Evolutionary conservation across 2,329 filamentous ascomycete genomes (phyloP).

Genomic region (Xylariaceae sp.): DNA sequence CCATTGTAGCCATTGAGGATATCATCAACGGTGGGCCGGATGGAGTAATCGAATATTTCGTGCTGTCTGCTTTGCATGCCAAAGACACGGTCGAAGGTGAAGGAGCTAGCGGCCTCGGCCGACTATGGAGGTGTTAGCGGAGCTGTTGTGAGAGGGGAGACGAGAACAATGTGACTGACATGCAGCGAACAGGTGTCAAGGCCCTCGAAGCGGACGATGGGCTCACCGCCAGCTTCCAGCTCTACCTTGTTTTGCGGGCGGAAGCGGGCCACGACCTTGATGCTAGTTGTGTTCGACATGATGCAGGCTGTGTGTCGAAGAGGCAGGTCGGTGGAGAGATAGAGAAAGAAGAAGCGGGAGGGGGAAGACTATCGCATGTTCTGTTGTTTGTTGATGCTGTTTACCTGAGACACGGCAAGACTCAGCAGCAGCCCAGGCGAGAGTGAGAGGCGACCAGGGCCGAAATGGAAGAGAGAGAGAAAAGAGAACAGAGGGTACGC

Average conservation of each 20-base stretch:
- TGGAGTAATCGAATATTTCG: conserved; percentile 98
- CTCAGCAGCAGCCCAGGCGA: too few species aligned
- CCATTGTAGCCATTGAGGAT: conserved; percentile 99
- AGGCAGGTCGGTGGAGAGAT: conserved; percentile 23
- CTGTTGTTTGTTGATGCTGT: too few species aligned
- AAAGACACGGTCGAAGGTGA: conserved; percentile 98
- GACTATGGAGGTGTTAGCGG: conserved; percentile 53
- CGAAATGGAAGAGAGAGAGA: too few species aligned
- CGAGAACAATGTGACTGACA: conserved; percentile 50
- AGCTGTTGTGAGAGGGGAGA: conserved; percentile 14
- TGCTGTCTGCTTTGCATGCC: conserved; percentile 85
- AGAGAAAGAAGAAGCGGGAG: conserved; percentile 8
- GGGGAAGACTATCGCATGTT: conserved; percentile 28
- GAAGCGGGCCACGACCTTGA: conserved; percentile 95
- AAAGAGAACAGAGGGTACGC: too few species aligned
- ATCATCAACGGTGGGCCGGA: conserved; percentile 91
- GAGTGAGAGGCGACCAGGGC: conserved; percentile 29
- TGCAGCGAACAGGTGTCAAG: conserved; percentile 85
- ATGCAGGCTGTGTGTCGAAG: conserved; percentile 29
- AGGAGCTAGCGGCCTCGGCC: conserved; percentile 74
- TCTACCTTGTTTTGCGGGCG: conserved; percentile 95
- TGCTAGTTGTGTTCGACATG: conserved; percentile 60
- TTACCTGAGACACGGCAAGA: too few species aligned
- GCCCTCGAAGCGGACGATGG: conserved; percentile 83
- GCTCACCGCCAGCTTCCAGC: conserved; percentile 82